These are phyloP conservation scores for Debaryomycetaceae sp. DNA, from an alignment of 1,139 yeast genomes.

Conservation along the genomic window DNA sequence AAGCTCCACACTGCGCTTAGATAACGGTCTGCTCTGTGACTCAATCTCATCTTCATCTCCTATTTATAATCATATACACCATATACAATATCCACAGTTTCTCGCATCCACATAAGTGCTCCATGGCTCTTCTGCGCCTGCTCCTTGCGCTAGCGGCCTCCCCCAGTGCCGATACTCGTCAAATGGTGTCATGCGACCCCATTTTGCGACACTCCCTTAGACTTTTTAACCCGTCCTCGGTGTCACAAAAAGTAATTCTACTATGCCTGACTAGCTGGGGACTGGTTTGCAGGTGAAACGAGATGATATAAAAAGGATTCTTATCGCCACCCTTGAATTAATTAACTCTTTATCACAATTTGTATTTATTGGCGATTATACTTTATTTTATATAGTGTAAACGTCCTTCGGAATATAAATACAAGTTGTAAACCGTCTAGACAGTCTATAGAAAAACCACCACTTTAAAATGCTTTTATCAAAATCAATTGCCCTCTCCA, in stretches of 20 bases:
- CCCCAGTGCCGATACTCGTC: too few relatives aligned
- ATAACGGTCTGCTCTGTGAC: too few relatives aligned
- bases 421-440: neutral
- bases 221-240: neutral
- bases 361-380: neutral
- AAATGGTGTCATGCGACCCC: neutral
- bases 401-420: neutral
- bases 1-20: too few relatives aligned
- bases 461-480: constrained; percentile 40
- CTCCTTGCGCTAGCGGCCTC: too few relatives aligned
- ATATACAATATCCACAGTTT: too few relatives aligned
- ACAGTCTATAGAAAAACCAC: neutral
- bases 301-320: constrained; percentile 2
- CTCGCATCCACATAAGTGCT: too few relatives aligned
- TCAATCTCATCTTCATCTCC: too few relatives aligned
- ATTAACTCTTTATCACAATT: neutral
- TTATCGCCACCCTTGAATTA: constrained; percentile 5
- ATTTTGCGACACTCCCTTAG: neutral
- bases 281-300: neutral
- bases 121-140: too few relatives aligned
- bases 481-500: constrained; percentile 47
- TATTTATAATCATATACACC: too few relatives aligned
- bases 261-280: neutral
- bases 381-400: neutral
- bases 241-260: neutral